Conservation (phyloP, 768 basidiomycete genomes). For the Podaxis rugospora region DNA sequence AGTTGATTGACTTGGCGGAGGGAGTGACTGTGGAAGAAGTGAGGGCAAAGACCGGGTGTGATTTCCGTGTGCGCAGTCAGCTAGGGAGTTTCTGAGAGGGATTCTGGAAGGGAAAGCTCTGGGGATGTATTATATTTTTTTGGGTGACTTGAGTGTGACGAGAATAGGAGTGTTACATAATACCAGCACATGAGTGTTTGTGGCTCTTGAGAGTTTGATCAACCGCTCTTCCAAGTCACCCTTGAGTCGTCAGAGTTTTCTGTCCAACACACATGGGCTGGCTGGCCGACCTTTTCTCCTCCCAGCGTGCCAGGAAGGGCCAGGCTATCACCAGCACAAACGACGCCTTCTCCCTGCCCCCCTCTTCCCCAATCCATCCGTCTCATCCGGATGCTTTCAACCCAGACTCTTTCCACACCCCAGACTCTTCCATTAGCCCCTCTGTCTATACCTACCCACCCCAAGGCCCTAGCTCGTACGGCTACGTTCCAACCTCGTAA, state of each 20-base stretch:
- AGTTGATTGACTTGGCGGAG: slow-evolving; percentile 77
- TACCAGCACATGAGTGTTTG: slow-evolving; percentile 2
- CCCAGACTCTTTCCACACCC: slow-evolving; percentile 45
- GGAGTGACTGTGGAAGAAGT: slow-evolving; percentile 84
- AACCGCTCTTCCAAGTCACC: not conserved
- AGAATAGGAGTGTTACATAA: slow-evolving; percentile 7
- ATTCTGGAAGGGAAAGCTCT: not conserved
- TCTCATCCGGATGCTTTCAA: slow-evolving; percentile 54
- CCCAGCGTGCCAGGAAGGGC: slow-evolving; percentile 47
- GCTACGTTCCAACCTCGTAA: slow-evolving; percentile 58
- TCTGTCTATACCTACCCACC: slow-evolving; percentile 76
- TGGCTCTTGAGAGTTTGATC: not conserved
- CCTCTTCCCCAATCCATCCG: slow-evolving; percentile 57
- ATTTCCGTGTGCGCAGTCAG: slow-evolving; percentile 59
- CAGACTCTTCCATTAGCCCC: slow-evolving; percentile 42
- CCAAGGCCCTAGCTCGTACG: slow-evolving; percentile 51
- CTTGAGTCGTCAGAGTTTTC: not conserved
- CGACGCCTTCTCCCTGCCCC: slow-evolving; percentile 86
- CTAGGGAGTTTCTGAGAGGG: slow-evolving; percentile 35
- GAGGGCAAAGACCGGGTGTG: slow-evolving; percentile 80
- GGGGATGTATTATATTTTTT: not conserved
- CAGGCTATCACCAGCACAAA: slow-evolving; percentile 75
- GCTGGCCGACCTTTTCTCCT: slow-evolving; percentile 63
- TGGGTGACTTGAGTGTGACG: not conserved
- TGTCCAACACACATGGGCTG: slow-evolving; percentile 54